Base-by-base conservation (phyloP, 768 basidiomycete species). In the Podaxis rugospora region DNA sequence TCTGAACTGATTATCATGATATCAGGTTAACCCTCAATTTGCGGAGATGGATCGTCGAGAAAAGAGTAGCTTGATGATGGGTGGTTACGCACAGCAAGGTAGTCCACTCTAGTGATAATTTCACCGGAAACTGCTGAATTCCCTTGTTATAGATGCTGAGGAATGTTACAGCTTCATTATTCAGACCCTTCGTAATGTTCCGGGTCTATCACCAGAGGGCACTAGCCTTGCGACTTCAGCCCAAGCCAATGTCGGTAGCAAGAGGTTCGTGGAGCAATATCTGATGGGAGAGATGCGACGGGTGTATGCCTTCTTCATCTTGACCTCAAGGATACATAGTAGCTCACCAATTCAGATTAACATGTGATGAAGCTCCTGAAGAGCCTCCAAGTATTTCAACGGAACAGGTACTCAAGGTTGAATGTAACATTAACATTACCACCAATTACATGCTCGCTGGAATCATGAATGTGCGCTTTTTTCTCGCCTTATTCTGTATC, bases 391-490 rank as follows among this genome's bases (percentile, higher is more conserved):
- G 87, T 6, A 71, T 85, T 1, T 74, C 81, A 0, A 77, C 70
- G 5, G 95, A 98, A 67, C 83, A 81, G 27, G 87, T 95, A 13
- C 81, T 93, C 52, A 96, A 98, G 72, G 76, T 98, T 25, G 90
- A 93, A 65, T 98, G 96, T 70, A 96, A 96, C 71, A 99, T 99
- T 68, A 82, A 81, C n/a, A 76, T 77, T 51, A 78, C 79, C 27
- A 98, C 95, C 14, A 98, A 95, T 73, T 96, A 87, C 70, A 88
- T 99, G 87, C 78, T 88, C 51, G 80, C 82, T 23, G 95, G 96
- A 0, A 91, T 99, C 66, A 79, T 81, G 78, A 89, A 89, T 65
- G 94, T 92, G 64, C 64, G 70, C 70, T 23, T 51, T 51, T 21
- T 25, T 40, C 5, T 7, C 6, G 27, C 44, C 7, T 32, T 40